phyloP scores from a whole-genome alignment of 2,329 filamentous ascomycete genomes.

The Neoascochyta sp. region DNA sequence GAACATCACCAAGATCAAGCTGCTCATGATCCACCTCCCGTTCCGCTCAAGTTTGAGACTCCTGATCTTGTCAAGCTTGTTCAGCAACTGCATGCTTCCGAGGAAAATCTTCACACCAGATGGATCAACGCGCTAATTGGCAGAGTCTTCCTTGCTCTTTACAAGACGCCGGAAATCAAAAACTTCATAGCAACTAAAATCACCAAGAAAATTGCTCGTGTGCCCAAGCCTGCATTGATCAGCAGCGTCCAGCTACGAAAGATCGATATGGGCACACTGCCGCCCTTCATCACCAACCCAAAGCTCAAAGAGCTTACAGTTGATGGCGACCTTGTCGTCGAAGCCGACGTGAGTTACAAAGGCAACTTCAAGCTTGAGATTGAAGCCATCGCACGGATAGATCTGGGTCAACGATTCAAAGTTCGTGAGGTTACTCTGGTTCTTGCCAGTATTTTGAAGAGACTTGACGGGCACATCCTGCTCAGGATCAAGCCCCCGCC shows the following conservation, averaged over 20 bases:
- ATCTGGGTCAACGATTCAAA: conserved; percentile 84
- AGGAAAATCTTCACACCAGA: conserved; percentile 83
- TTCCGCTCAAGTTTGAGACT: conserved; percentile 72
- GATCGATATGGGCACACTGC: conserved; percentile 81
- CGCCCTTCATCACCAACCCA: conserved; percentile 85
- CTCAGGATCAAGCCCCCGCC: conserved; percentile 91
- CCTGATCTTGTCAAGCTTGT: conserved; percentile 86
- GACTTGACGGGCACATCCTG: conserved; percentile 77
- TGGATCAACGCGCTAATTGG: conserved; percentile 94
- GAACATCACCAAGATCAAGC: conserved; percentile 59
- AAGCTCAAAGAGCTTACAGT: conserved; percentile 84
- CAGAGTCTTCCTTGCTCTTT: conserved; percentile 79
- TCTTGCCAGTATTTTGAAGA: conserved; percentile 79
- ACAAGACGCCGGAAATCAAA: conserved; percentile 79
- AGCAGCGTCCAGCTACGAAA: conserved; percentile 77
- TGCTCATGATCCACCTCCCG: conserved; percentile 56
- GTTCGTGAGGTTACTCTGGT: conserved; percentile 84
- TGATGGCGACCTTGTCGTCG: conserved; percentile 82
- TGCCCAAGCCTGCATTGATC: conserved; percentile 87
- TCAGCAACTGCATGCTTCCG: conserved; percentile 83
- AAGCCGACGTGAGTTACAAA: conserved; percentile 82
- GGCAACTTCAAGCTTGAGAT: conserved; percentile 89
- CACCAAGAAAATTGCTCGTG: conserved; percentile 91
- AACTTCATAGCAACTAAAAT: conserved; percentile 78
- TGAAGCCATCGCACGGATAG: conserved; percentile 87